Evolutionary conservation across 352 stramenopile genomes (phyloP).

Genomic region (Peronospora destructor): DNA sequence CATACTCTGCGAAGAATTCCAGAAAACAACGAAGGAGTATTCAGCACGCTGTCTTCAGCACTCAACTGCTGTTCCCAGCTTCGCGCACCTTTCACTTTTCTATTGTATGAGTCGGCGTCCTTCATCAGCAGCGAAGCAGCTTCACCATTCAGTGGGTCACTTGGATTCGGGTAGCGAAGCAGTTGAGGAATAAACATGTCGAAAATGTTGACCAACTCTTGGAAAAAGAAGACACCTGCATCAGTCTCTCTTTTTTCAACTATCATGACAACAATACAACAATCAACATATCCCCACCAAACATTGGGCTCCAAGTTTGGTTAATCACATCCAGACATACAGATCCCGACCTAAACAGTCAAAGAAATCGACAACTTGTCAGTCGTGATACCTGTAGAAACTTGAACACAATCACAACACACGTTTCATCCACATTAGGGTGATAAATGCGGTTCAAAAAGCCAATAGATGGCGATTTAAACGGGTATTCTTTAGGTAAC

Average conservation of each 20-base stretch:
- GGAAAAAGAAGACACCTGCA: slow-evolving; percentile 1
- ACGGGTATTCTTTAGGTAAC: slow-evolving; percentile 89
- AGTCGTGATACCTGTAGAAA: background rate
- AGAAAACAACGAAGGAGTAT: background rate
- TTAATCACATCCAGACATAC: slow-evolving; percentile 93
- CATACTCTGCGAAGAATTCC: slow-evolving; percentile 47
- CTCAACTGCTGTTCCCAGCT: background rate
- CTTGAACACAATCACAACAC: slow-evolving; percentile 8
- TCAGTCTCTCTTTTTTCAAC: slow-evolving; percentile 1
- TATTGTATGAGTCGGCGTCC: slow-evolving; percentile 80
- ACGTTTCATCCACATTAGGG: slow-evolving; percentile 92
- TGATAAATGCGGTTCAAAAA: slow-evolving; percentile 92
- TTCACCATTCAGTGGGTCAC: slow-evolving; percentile 87
- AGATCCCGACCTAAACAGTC: slow-evolving; percentile 65
- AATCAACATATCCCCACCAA: slow-evolving; percentile 40
- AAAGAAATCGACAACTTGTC: slow-evolving; percentile 1
- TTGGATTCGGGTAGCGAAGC: slow-evolving; percentile 89
- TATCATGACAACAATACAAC: background rate
- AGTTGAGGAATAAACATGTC: slow-evolving; percentile 91
- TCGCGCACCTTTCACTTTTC: slow-evolving; percentile 75
- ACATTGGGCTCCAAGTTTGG: slow-evolving; percentile 93
- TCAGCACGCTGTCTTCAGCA: background rate
- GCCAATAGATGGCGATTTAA: slow-evolving; percentile 90
- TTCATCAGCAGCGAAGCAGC: slow-evolving; percentile 87
- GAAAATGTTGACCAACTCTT: slow-evolving; percentile 91